These are phyloP conservation scores for Scytalidium lignicola DNA, from an alignment of 2,329 filamentous ascomycete genomes.

Conservation along the genomic window DNA sequence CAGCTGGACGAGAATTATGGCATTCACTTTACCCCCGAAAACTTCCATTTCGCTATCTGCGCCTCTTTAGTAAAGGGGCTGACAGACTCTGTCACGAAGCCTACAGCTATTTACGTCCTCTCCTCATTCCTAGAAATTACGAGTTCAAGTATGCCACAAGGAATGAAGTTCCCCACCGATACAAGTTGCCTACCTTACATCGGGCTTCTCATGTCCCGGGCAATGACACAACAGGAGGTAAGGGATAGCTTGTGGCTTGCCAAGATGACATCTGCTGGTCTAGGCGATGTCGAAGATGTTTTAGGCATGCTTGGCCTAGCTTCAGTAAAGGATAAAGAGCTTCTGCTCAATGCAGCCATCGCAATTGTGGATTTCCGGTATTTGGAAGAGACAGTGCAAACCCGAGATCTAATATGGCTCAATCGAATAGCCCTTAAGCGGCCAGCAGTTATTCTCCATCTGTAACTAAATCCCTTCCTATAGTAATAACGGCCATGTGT, in stretches of 20 bases:
- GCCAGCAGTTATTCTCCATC: constrained; percentile 50
- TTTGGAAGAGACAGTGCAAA: constrained; percentile 58
- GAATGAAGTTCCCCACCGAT: constrained; percentile 22
- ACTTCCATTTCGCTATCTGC: constrained; percentile 63
- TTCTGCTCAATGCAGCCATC: constrained; percentile 59
- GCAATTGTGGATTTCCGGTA: constrained; percentile 62
- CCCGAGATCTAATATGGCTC: constrained; percentile 54
- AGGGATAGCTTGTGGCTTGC: constrained; percentile 59
- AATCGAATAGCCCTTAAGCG: constrained; percentile 49
- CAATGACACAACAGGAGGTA: constrained; percentile 52
- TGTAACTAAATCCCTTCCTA: constrained; percentile 43
- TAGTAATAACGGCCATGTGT: background rate
- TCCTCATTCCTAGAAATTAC: constrained; percentile 56
- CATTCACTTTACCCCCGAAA: constrained; percentile 58
- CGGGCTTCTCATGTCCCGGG: constrained; percentile 52
- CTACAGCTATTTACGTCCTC: constrained; percentile 54
- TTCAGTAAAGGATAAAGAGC: constrained; percentile 52
- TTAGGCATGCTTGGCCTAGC: constrained; percentile 39
- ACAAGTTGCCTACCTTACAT: constrained; percentile 47
- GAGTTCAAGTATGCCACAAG: constrained; percentile 24
- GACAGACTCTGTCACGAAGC: constrained; percentile 55
- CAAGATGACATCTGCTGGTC: constrained; percentile 42
- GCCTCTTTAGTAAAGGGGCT: constrained; percentile 60
- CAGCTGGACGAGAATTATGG: constrained; percentile 61
- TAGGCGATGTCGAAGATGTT: constrained; percentile 33